Evolutionary conservation across 2,329 filamentous ascomycete species (phyloP).

Genomic region (Apiospora rasikravindrae): DNA sequence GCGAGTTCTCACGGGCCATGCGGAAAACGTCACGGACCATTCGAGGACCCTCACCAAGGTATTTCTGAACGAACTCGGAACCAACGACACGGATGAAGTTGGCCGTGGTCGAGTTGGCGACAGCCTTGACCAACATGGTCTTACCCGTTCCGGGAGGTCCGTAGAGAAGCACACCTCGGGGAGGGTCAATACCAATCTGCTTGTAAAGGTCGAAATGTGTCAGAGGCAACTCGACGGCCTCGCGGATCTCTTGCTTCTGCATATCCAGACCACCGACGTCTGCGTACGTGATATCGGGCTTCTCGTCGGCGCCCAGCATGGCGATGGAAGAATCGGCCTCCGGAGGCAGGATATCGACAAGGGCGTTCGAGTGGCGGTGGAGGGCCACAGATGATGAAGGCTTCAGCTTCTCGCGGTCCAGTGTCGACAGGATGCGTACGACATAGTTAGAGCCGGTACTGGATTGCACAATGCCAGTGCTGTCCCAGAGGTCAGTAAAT

Average conservation of each 20-base stretch:
- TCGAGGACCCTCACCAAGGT: slow-evolving; percentile 93
- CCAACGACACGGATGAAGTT: slow-evolving; percentile 98
- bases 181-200: slow-evolving; percentile 98
- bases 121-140: slow-evolving; percentile 93
- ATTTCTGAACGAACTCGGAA: slow-evolving; percentile 99
- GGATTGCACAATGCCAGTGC: slow-evolving; percentile 97
- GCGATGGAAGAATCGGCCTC: slow-evolving; percentile 98
- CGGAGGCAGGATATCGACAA: slow-evolving; percentile 98
- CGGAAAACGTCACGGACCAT: slow-evolving; percentile 99
- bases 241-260: slow-evolving; percentile 99
- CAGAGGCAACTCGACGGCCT: slow-evolving; percentile 94
- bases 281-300: slow-evolving; percentile 96
- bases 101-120: slow-evolving; percentile 96
- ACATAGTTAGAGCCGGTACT: slow-evolving; percentile 99
- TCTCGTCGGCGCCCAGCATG: slow-evolving; percentile 96
- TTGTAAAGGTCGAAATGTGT: slow-evolving; percentile 99
- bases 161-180: slow-evolving; percentile 93
- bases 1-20: slow-evolving; percentile 98
- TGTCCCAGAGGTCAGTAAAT: slow-evolving; percentile 42
- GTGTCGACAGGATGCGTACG: slow-evolving; percentile 95
- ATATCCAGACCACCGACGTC: slow-evolving; percentile 98
- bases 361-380: slow-evolving; percentile 96
- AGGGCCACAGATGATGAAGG: slow-evolving; percentile 96
- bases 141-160: slow-evolving; percentile 91
- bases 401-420: slow-evolving; percentile 97